Evolutionary conservation across 345 rosid genomes (phyloP), one percentile per base, ranked within the genome.

Genomic region (Pelargonium nanum): DNA sequence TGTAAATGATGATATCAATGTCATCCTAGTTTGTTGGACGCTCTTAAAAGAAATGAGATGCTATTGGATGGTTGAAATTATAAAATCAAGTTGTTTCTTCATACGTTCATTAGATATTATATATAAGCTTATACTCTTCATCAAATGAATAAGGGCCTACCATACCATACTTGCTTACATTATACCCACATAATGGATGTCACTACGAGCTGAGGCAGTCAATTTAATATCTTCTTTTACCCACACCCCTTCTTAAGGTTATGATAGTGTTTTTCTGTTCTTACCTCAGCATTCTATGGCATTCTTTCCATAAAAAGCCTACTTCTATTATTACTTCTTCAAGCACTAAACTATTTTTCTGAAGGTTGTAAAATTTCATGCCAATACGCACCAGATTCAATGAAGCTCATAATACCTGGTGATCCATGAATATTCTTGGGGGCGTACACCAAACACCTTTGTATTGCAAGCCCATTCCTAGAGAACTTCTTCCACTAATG

Each of bases 401-500:
- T 40, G 10, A 40, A 2, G 19, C 44, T 30, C 24, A 50, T 22
- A 57, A 30, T 80, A 88, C 98, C 88, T 78, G 89, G 77, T 83
- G 85, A 59, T 89, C 96, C 96, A 92, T 82, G 87, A 89, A 89
- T 71, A 92, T 83, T 78, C 96, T 80, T 60, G 98, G 98, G 72
- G 96, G 96, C 9, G 96, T 92, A 73, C 98, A 92, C 91, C 93
- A 85, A 66, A 86, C 86, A 52, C 89, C 95, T 75, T 76, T 86
- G 71, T 87, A 85, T 56, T 85, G 93, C 85, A 92, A 77, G 70
- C 86, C 73, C 80, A 74, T 78, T 62, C 91, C 95, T 5, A 89
- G 81, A 58, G 98, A 92, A 81, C 93, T 92, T 75, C 93, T 82
- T 59, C 89, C 95, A 53, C 98, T 92, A 21, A 64, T 52, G 19